A percentile compares a stretch with the other conserved stretches of the same genome.
Evolutionary conservation across 108 stramenopile species (phyloP).

Genomic region (Cyclotella kingstonii): DNA sequence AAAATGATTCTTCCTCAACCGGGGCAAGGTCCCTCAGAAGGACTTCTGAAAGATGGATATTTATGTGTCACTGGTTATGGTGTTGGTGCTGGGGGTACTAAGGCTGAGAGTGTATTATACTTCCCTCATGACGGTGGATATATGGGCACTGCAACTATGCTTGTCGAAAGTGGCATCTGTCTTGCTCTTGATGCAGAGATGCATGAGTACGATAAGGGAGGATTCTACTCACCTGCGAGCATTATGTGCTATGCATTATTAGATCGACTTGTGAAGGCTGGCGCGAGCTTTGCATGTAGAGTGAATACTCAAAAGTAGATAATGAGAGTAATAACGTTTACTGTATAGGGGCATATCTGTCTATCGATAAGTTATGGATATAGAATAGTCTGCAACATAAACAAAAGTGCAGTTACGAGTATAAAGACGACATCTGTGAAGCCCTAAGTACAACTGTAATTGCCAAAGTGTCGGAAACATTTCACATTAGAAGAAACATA

Average conservation of each 20-base stretch:
- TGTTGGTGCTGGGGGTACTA: constrained; percentile 53
- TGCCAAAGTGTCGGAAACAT: too few relatives aligned
- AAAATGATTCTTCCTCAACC: constrained; percentile 62
- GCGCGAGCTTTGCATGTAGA: constrained; percentile 49
- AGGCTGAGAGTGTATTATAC: constrained; percentile 51
- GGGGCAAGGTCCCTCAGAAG: constrained; percentile 76
- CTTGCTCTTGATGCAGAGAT: constrained; percentile 52
- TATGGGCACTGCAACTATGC: constrained; percentile 72
- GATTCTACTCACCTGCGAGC: constrained; percentile 71
- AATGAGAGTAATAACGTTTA: too few relatives aligned
- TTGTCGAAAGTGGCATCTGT: constrained; percentile 72
- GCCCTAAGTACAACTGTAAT: too few relatives aligned
- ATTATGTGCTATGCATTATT: constrained; percentile 66
- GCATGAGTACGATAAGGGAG: constrained; percentile 42
- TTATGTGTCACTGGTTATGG: constrained; percentile 51
- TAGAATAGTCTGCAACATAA: too few relatives aligned
- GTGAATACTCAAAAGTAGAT: too few relatives aligned
- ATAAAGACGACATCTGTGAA: too few relatives aligned
- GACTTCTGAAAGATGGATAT: constrained; percentile 64
- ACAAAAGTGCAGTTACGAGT: too few relatives aligned
- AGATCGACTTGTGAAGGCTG: constrained; percentile 58
- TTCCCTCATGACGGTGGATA: constrained; percentile 69
- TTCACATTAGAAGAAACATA: too few relatives aligned
- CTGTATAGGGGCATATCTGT: too few relatives aligned
- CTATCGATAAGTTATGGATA: too few relatives aligned